Conservation (phyloP, 345 rosid species). For the Microcos paniculata region DNA sequence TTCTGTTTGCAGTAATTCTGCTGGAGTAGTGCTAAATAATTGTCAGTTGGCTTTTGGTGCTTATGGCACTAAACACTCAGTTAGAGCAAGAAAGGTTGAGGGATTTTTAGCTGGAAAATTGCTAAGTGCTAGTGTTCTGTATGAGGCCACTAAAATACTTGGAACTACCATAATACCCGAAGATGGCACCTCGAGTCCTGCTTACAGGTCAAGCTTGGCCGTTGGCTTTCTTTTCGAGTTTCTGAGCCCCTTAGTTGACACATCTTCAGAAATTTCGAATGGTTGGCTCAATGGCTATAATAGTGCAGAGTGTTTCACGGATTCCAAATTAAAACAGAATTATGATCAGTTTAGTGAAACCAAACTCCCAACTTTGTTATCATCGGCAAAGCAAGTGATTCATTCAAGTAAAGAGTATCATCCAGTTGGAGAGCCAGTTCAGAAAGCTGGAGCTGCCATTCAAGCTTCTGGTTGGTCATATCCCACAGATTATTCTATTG, state of each 20-base stretch:
- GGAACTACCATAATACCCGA: slow-evolving; percentile 47
- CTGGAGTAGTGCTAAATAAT: slow-evolving; percentile 35
- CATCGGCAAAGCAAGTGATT: slow-evolving; percentile 60
- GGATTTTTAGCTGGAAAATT: slow-evolving; percentile 52
- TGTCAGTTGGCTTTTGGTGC: slow-evolving; percentile 81
- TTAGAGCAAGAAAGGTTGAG: slow-evolving; percentile 63
- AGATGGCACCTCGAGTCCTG: slow-evolving; percentile 37
- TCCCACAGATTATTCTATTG: not conserved
- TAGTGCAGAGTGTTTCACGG: slow-evolving; percentile 2
- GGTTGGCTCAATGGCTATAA: slow-evolving; percentile 14
- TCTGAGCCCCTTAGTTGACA: slow-evolving; percentile 39
- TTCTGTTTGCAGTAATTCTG: slow-evolving; percentile 31
- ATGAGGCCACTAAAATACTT: slow-evolving; percentile 55
- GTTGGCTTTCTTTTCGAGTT: slow-evolving; percentile 70
- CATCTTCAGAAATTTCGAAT: slow-evolving; percentile 6
- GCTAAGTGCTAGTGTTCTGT: slow-evolving; percentile 42
- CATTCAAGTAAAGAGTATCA: slow-evolving; percentile 46
- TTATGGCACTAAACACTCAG: slow-evolving; percentile 67
- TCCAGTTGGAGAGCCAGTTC: slow-evolving; percentile 70
- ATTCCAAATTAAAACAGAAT: slow-evolving; percentile 8
- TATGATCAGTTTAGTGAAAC: slow-evolving; percentile 13
- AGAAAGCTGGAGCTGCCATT: slow-evolving; percentile 63
- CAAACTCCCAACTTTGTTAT: slow-evolving; percentile 41
- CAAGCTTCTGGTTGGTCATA: slow-evolving; percentile 86
- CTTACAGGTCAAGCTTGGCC: slow-evolving; percentile 74